Percentiles rank a stretch among this genome's conserved stretches.
Conservation (phyloP, 2,329 filamentous ascomycete genomes). For the Neophaeococcomyces aloes region DNA sequence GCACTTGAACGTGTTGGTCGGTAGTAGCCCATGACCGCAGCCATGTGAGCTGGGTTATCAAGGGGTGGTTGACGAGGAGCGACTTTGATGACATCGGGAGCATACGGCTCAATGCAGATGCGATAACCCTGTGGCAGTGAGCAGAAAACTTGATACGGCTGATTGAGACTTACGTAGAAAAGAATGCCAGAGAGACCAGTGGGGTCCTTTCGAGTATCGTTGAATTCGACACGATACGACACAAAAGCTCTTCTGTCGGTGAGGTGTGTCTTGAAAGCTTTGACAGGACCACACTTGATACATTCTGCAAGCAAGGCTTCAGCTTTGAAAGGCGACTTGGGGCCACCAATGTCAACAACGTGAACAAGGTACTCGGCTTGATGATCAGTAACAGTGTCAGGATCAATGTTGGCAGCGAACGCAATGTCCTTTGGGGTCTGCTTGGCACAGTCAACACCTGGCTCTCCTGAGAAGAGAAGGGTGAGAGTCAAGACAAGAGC, state of each 20-base stretch:
- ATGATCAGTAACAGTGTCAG: conserved; percentile 31
- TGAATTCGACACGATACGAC: conserved; percentile 7
- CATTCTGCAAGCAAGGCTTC: conserved; percentile 22
- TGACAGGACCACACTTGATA: conserved; percentile 1
- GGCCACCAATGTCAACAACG: conserved; percentile 32
- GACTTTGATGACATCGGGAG: conserved; percentile 1
- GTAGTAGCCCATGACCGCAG: not conserved
- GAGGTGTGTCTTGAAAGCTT: conserved; percentile 3
- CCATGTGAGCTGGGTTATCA: not conserved
- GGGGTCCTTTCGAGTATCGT: conserved; percentile 3
- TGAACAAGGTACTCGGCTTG: conserved; percentile 48
- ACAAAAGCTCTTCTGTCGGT: not conserved
- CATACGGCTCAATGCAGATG: not conserved
- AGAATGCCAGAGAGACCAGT: not conserved
- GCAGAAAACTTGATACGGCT: not conserved
- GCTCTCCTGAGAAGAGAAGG: conserved; percentile 39
- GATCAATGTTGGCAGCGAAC: conserved; percentile 22
- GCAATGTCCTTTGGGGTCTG: conserved; percentile 35
- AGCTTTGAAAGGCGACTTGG: conserved; percentile 24
- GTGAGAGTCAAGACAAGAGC: conserved; percentile 38
- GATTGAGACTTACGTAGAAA: not conserved
- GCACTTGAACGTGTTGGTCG: conserved; percentile 14
- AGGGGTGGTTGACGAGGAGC: not conserved
- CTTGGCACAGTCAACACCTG: conserved; percentile 30
- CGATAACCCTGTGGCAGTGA: conserved; percentile 6